Conservation (phyloP, 371 early-diverging fungal species). For the Haplosporangium sp. region DNA sequence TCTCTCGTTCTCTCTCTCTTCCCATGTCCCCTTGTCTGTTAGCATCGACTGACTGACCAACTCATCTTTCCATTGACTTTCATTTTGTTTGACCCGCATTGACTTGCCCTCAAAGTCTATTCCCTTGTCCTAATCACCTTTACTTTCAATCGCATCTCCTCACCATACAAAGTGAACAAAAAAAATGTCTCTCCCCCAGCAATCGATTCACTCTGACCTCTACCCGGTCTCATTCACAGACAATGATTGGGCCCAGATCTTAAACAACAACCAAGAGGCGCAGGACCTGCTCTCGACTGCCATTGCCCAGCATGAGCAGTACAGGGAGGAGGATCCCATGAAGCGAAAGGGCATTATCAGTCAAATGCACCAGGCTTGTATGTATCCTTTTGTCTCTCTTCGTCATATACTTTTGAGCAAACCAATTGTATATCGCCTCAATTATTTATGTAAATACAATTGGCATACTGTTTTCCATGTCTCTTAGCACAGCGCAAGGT, state of each 20-base stretch:
- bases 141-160: neutral
- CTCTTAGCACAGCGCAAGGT: constrained; percentile 5
- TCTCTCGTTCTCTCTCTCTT: constrained; percentile 2
- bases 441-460: neutral
- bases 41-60: no score
- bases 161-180: neutral
- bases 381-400: neutral
- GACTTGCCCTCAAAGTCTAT: no score
- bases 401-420: neutral
- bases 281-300: constrained; percentile 47
- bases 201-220: constrained; percentile 16
- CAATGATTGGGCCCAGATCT: constrained; percentile 46
- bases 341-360: constrained; percentile 36
- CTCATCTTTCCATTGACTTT: neutral
- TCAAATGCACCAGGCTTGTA: neutral
- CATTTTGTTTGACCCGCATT: no score
- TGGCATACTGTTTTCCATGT: neutral
- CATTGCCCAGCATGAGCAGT: constrained; percentile 50
- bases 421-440: neutral
- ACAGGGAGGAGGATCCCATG: constrained; percentile 38
- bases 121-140: no score
- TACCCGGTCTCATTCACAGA: constrained; percentile 24
- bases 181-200: constrained; percentile 40
- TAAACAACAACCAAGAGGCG: constrained; percentile 30
- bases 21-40: neutral